phyloP scores from a whole-genome alignment of 352 stramenopile species.

The Phytophthora colocasiae region DNA sequence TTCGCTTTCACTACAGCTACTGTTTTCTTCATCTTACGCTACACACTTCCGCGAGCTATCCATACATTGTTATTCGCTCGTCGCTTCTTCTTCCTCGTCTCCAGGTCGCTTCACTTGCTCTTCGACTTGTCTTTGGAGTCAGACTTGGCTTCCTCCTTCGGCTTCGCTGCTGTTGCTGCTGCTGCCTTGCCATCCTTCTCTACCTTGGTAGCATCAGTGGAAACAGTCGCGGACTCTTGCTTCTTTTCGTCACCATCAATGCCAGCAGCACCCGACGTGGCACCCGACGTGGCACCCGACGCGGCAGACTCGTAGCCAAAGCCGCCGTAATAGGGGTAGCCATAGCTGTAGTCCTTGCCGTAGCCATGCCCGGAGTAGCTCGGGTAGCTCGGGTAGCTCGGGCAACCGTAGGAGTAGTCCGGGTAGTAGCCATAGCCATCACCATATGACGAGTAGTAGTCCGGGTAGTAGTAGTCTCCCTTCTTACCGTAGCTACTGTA shows the following conservation, averaged over 20 bases:
- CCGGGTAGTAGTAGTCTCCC: background rate
- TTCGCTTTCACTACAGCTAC: no score
- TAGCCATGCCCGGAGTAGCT: no score
- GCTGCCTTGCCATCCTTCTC: slow-evolving; percentile 2
- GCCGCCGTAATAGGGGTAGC: background rate
- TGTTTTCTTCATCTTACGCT: slow-evolving; percentile 1
- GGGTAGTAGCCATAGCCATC: background rate
- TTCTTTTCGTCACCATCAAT: background rate
- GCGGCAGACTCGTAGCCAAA: background rate
- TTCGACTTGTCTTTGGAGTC: background rate
- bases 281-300: background rate
- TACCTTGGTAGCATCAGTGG: background rate
- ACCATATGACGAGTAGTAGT: slow-evolving; percentile 3
- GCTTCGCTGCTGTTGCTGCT: background rate
- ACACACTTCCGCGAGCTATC: background rate
- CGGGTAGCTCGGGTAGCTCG: background rate
- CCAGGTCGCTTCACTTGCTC: background rate
- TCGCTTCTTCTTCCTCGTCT: background rate
- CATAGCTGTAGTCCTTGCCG: no score
- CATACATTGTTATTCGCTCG: background rate
- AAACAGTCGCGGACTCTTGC: slow-evolving; percentile 1
- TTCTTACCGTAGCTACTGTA: background rate
- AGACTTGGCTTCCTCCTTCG: slow-evolving; percentile 3
- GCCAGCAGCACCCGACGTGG: background rate
- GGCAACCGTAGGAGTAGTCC: no score